Base-by-base conservation (phyloP, 139 green algal species). In the Chlamydomonas urium region DNA sequence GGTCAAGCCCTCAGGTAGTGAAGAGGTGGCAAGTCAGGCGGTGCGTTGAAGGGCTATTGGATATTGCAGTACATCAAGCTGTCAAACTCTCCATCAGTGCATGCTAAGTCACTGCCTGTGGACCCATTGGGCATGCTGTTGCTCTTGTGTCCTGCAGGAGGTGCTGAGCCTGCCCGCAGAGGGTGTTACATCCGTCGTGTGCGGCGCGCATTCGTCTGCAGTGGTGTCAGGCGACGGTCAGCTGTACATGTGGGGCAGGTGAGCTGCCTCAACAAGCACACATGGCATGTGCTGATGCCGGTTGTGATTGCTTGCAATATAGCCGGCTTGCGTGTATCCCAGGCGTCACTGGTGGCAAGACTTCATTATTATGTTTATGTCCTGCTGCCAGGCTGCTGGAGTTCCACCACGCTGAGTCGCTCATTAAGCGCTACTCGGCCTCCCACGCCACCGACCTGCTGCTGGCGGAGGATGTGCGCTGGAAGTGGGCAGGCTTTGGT, bases 181-280 rank as follows among this genome's bases (percentile, higher is more conserved):
- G 36, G 65, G 65, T 6, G 65, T 71, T 2, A 4, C 10, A 2
- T 59, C 38, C 14, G 3, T 93, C 31, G 48, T 42, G 32, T 85
- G 83, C 0, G 88, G 88, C 1, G 35, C 65, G 38, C 83, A 86
- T 56, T 72, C 79, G 26, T 77, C 70, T 29, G 88, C 75, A 8
- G 88, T 79, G 19, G 71, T 93, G 3, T 80, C 75, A 0, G 68
- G 45, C 1, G 50, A 69, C 17, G 88, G 88, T 0, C 50, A 67
- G 47, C 74, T 90, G 4, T 88, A 77, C 74, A 69, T 89, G 66
- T 90, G 85, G 87, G 87, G 87, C 33, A 71, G n/a, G n/a, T n/a
- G n/a, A n/a, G n/a, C n/a, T n/a, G n/a, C n/a, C n/a, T n/a, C n/a
- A n/a, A n/a, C n/a, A n/a, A n/a, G n/a, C n/a, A n/a, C n/a, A n/a